These are phyloP conservation scores for Leishmania turanica DNA, from an alignment of 208 protist species.

Conservation along the genomic window DNA sequence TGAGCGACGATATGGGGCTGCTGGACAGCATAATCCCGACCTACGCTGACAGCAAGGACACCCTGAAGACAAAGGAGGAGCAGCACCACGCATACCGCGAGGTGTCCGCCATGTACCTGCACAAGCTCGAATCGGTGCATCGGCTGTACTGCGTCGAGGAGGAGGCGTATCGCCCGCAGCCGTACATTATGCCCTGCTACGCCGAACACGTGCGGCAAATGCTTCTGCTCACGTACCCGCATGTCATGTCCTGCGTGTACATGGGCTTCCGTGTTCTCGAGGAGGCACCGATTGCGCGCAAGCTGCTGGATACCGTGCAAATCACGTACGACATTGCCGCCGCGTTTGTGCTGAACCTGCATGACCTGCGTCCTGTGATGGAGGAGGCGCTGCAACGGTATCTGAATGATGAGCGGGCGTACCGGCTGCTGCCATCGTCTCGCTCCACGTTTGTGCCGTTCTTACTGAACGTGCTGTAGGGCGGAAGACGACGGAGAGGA, in stretches of 20 bases:
- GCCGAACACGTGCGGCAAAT: conserved; percentile 84
- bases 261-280: conserved; percentile 77
- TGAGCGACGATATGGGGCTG: conserved; percentile 35
- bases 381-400: conserved; percentile 55
- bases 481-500: not conserved
- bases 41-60: conserved; percentile 49
- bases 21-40: conserved; percentile 44
- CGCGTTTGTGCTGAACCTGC: conserved; percentile 69
- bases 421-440: conserved; percentile 46
- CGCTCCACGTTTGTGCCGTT: conserved; percentile 63
- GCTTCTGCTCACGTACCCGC: conserved; percentile 65
- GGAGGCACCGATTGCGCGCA: conserved; percentile 56
- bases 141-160: conserved; percentile 43
- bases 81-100: conserved; percentile 57
- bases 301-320: conserved; percentile 64
- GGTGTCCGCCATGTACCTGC: conserved; percentile 44
- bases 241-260: conserved; percentile 68
- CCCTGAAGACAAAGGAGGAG: conserved; percentile 54
- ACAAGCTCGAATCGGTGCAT: conserved; percentile 70
- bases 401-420: conserved; percentile 48
- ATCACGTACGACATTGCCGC: conserved; percentile 73
- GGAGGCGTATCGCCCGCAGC: conserved; percentile 51
- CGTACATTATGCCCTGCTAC: conserved; percentile 84
- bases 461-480: conserved; percentile 62
- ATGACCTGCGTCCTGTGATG: conserved; percentile 57